phyloP scores from a whole-genome alignment of 2,329 filamentous ascomycete species.

The Fusarium sp. region DNA sequence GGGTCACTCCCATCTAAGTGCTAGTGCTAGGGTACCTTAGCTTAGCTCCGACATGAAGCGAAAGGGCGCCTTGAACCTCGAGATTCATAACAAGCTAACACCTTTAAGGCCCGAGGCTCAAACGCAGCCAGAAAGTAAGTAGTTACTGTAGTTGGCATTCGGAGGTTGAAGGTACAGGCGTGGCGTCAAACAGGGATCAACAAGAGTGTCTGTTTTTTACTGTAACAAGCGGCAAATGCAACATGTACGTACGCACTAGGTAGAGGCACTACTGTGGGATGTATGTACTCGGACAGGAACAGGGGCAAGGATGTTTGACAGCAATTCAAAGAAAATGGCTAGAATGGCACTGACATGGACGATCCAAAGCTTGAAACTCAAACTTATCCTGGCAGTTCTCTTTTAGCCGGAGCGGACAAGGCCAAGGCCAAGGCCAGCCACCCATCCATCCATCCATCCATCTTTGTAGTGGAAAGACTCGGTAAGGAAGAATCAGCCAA shows the following conservation, averaged over 20 bases:
- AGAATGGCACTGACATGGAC: not conserved
- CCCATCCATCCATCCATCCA: conserved; percentile 23
- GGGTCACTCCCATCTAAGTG: not conserved
- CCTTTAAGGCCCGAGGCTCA: conserved; percentile 16
- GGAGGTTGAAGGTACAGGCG: not conserved
- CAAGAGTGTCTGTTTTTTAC: conserved; percentile 1
- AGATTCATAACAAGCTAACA: conserved; percentile 21
- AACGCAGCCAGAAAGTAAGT: not conserved
- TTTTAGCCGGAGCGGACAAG: conserved; percentile 7
- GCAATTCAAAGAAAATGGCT: not conserved
- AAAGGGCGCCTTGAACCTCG: conserved; percentile 10
- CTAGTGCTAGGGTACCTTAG: conserved; percentile 19
- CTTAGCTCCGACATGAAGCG: conserved; percentile 22
- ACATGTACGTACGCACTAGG: not conserved
- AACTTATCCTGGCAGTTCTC: not conserved
- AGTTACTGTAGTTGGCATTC: not conserved
- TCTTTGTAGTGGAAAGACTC: not conserved
- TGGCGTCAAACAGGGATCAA: conserved; percentile 10
- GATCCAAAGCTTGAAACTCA: conserved; percentile 1
- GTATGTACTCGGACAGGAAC: not conserved
- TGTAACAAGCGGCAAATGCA: conserved; percentile 4
- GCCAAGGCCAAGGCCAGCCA: not conserved
- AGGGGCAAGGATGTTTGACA: conserved; percentile 19
- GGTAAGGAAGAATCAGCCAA: not conserved
- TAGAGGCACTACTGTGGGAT: not conserved